Base-by-base conservation (phyloP, 2,329 filamentous ascomycete species). In the Pezicula radicicola region DNA sequence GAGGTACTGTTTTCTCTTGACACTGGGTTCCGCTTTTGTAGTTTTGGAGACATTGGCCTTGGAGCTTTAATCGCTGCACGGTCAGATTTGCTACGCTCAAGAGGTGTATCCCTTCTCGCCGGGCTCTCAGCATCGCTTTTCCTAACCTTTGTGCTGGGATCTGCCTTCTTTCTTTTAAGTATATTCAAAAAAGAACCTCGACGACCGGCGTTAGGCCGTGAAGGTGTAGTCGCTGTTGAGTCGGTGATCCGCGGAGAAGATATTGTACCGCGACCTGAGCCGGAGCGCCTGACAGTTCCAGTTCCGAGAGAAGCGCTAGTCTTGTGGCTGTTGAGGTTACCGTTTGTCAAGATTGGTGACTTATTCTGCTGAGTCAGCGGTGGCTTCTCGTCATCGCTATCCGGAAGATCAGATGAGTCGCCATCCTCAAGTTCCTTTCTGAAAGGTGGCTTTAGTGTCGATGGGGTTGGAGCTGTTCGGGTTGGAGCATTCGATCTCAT, bases 111-210 rank as follows among this genome's bases (percentile, higher is more conserved):
- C 48, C 78, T 75, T 9, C 84, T 74, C 1, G 84, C 83, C 2
- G 79, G 78, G 56, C 78, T 85, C 58, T 87, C 84, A 12, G 68
- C 62, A 19, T 78, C 77, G 1, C 72, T 68, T 36, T 83, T 81
- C 30, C 78, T 73, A 18, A 86, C 77, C 61, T 77, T 81, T 45
- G 74, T 70, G 51, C 71, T 63, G 25, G 72, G 61, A 55, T 80
- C 75, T 35, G 69, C 69, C 65, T 84, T 88, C 68, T 80, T 86
- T 50, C 87, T 83, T 36, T 84, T 80, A n/a, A 91, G 69, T 4
- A 81, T 81, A 2, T 75, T 76, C 68, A 84, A 76, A 54, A 85
- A 69, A 55, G 79, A 81, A 51, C 70, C 76, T 45, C 75, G 71
- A 30, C 73, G 70, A 27, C 70, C 61, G 15, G 69, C 64, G 27